Percentiles rank a stretch among this genome's conserved stretches.
Evolutionary conservation across 1,284 basidiomycete species (phyloP).

Genomic region (Fomitopsis schrenkii): DNA sequence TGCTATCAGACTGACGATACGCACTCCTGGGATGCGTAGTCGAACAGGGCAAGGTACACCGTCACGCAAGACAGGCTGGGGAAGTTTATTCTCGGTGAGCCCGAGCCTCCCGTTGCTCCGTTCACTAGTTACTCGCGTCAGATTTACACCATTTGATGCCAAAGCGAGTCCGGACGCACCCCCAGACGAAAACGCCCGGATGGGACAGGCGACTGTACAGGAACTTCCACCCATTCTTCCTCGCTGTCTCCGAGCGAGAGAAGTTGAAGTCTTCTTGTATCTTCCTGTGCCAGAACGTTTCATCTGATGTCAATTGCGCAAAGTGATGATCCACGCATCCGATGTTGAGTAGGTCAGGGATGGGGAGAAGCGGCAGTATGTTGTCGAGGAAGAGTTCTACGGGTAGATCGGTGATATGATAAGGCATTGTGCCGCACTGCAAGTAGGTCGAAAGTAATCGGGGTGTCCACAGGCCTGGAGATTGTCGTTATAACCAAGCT

Average conservation of each 20-base stretch:
- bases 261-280: slow-evolving; percentile 78
- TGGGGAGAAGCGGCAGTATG: slow-evolving; percentile 55
- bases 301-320: slow-evolving; percentile 58
- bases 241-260: slow-evolving; percentile 59
- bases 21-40: slow-evolving; percentile 49
- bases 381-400: slow-evolving; percentile 74
- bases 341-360: slow-evolving; percentile 58
- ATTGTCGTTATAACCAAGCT: no score
- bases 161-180: slow-evolving; percentile 40
- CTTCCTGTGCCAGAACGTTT: slow-evolving; percentile 76
- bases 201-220: slow-evolving; percentile 67
- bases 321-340: slow-evolving; percentile 57
- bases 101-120: slow-evolving; percentile 59
- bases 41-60: slow-evolving; percentile 60
- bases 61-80: slow-evolving; percentile 32
- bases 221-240: slow-evolving; percentile 72
- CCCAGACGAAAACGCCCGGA: slow-evolving; percentile 77
- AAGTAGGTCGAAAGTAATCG: background rate
- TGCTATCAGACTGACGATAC: slow-evolving; percentile 73
- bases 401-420: slow-evolving; percentile 47
- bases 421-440: background rate
- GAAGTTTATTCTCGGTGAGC: slow-evolving; percentile 27
- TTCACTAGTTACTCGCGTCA: slow-evolving; percentile 38
- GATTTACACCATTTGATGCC: background rate
- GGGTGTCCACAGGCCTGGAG: background rate